Evolutionary conservation across 2,329 filamentous ascomycete species (phyloP).

Genomic region (Diaporthe sp.): DNA sequence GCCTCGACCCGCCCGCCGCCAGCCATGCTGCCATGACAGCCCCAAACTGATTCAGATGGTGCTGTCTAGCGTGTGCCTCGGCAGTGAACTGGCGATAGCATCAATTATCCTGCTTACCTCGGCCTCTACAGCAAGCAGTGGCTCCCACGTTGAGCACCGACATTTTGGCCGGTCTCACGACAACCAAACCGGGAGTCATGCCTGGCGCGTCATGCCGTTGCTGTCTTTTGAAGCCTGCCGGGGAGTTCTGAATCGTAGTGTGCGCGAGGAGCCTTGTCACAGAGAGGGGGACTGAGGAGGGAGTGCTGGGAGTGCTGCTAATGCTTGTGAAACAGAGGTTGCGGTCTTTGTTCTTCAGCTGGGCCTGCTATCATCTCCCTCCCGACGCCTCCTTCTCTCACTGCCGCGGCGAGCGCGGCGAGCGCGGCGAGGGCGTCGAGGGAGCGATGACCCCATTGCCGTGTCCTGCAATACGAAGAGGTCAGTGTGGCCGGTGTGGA

Average conservation of each 20-base stretch:
- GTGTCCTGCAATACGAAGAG: not conserved
- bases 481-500: conserved; percentile 17
- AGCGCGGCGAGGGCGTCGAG: not conserved
- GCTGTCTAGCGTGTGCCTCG: not conserved
- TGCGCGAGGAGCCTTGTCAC: not conserved
- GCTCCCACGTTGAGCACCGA: not conserved
- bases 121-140: not conserved
- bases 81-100: not conserved
- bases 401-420: not conserved
- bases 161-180: not conserved
- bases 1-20: conserved; percentile 11
- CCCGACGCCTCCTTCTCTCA: not conserved
- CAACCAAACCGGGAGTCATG: not conserved
- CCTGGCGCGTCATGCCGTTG: not conserved
- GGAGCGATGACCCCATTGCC: conserved; percentile 2
- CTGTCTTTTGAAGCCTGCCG: not conserved
- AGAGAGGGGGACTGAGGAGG: not conserved
- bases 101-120: not conserved
- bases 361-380: not conserved
- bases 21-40: conserved; percentile 4
- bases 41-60: conserved; percentile 20
- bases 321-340: not conserved
- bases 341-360: not conserved
- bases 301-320: not conserved
- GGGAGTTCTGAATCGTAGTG: not conserved